Percentiles rank a stretch among this genome's conserved stretches.
phyloP scores from a whole-genome alignment of 1,284 basidiomycete species.

The Chondrostereum purpureum region DNA sequence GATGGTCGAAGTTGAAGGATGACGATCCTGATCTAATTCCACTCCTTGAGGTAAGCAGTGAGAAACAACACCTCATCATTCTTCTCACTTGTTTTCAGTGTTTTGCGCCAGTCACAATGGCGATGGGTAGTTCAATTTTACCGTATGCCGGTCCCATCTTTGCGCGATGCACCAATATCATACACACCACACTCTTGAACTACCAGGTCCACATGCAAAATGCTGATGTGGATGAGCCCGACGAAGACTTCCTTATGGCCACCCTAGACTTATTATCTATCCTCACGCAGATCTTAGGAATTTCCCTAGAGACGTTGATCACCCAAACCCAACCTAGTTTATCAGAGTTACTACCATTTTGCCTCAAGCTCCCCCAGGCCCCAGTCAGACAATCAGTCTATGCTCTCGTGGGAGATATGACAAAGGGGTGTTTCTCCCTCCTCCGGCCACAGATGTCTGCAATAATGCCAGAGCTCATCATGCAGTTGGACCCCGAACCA shows the following conservation, averaged over 20 bases:
- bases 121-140: conserved; percentile 87
- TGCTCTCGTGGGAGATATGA: not conserved
- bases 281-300: conserved; percentile 89
- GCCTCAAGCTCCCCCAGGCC: not conserved
- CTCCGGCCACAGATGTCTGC: conserved; percentile 64
- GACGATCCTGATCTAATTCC: conserved; percentile 93
- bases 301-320: conserved; percentile 28
- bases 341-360: too few species aligned
- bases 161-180: conserved; percentile 84
- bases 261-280: conserved; percentile 94
- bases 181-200: conserved; percentile 74
- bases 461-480: conserved; percentile 78
- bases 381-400: not conserved
- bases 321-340: conserved; percentile 63
- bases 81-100: conserved; percentile 50
- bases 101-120: conserved; percentile 94
- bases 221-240: conserved; percentile 86
- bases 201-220: conserved; percentile 83
- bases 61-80: too few species aligned
- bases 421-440: not conserved
- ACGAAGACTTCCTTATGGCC: conserved; percentile 94
- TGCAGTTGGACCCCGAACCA: not conserved
- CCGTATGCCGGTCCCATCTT: conserved; percentile 91
- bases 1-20: conserved; percentile 87
- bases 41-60: conserved; percentile 75